Percentiles rank a stretch among this genome's conserved stretches.
These are phyloP conservation scores for Hypoxylon trugodes DNA, from an alignment of 495 filamentous ascomycete genomes.

Conservation along the genomic window DNA sequence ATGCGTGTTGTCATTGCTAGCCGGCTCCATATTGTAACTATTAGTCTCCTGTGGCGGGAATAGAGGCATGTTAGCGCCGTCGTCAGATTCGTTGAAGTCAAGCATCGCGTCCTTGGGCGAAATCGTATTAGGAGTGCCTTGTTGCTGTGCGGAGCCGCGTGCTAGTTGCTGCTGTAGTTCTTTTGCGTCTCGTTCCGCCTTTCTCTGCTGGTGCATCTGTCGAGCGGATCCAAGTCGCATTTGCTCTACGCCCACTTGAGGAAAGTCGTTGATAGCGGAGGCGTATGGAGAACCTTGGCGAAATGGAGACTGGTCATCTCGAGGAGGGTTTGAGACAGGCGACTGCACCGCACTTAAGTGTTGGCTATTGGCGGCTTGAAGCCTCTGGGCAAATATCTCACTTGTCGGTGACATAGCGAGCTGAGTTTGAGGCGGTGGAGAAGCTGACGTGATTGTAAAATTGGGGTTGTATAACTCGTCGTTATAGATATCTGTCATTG, in stretches of 20 bases:
- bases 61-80: constrained; percentile 72
- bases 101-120: constrained; percentile 93
- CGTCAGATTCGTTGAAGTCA: constrained; percentile 80
- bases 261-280: constrained; percentile 57
- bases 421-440: constrained; percentile 54
- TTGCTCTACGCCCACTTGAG: constrained; percentile 46
- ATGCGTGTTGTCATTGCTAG: constrained; percentile 38
- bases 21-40: constrained; percentile 43
- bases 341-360: constrained; percentile 68
- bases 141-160: constrained; percentile 51
- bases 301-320: constrained; percentile 82
- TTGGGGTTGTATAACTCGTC: constrained; percentile 86
- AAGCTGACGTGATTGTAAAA: constrained; percentile 62
- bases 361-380: constrained; percentile 80
- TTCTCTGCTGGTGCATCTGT: constrained; percentile 66
- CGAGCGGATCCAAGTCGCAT: constrained; percentile 64
- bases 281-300: constrained; percentile 75
- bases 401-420: constrained; percentile 63
- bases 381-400: constrained; percentile 74
- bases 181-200: constrained; percentile 65
- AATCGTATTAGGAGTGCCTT: constrained; percentile 79
- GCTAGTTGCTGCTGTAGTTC: constrained; percentile 62
- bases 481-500: constrained; percentile 82
- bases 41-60: constrained; percentile 63
- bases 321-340: constrained; percentile 58